These are phyloP conservation scores for Erucastrum elatum DNA, from an alignment of 345 rosid genomes.

Conservation along the genomic window DNA sequence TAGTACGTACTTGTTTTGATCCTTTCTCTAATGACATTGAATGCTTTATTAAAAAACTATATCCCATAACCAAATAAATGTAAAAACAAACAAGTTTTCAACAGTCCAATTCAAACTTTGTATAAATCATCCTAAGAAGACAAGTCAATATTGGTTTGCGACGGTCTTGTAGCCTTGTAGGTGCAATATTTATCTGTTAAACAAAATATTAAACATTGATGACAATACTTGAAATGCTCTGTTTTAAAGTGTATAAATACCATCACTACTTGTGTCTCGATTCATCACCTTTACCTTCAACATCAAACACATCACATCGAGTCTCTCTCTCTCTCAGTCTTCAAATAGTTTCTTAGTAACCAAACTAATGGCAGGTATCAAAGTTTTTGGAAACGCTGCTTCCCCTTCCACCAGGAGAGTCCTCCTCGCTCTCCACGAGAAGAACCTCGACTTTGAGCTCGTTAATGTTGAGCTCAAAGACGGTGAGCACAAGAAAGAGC, in stretches of 20 bases:
- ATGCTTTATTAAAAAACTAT: slow-evolving; percentile 18
- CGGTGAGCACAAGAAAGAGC: slow-evolving; percentile 40
- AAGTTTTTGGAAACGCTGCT: slow-evolving; percentile 33
- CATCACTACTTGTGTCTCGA: slow-evolving; percentile 24
- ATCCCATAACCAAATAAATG: background rate
- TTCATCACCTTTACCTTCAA: slow-evolving; percentile 32
- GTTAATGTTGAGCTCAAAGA: slow-evolving; percentile 30
- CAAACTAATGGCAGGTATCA: slow-evolving; percentile 32
- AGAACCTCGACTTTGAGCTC: slow-evolving; percentile 41
- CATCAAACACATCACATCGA: slow-evolving; percentile 24
- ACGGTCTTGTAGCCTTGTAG: slow-evolving; percentile 19
- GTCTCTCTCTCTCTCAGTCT: background rate
- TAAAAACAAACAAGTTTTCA: slow-evolving; percentile 5
- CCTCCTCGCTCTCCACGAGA: slow-evolving; percentile 43
- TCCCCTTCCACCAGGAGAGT: slow-evolving; percentile 38
- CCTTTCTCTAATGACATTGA: background rate
- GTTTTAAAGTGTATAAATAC: slow-evolving; percentile 23
- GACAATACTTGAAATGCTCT: background rate
- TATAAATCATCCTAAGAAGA: slow-evolving; percentile 1
- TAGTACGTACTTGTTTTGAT: background rate
- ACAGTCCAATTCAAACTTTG: slow-evolving; percentile 17
- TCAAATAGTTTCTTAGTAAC: background rate
- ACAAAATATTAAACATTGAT: background rate
- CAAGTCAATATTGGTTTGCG: slow-evolving; percentile 39
- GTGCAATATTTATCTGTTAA: background rate